Evolutionary conservation across 1,284 basidiomycete species (phyloP), one percentile per base, ranked within the genome.

Genomic region (Sporisorium exsertum): DNA sequence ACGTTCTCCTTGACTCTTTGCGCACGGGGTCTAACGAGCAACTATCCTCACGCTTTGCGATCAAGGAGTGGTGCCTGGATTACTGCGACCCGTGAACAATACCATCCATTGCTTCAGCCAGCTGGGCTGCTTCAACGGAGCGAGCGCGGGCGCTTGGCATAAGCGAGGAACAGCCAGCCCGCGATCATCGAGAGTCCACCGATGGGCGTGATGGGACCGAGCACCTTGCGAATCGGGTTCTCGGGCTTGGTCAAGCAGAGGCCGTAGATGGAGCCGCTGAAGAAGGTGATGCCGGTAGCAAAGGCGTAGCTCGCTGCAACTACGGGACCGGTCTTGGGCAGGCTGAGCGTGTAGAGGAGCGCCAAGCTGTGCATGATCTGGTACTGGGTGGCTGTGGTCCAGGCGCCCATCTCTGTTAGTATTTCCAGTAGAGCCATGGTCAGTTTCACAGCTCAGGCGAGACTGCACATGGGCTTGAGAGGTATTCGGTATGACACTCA

Each of bases 211-310:
- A 75, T 62, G 12, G 79, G 81, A 22, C 81, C 83, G 5, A 83
- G 70, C 10, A 82, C 12, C 57, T 81, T 81, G 50, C 82, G 80
- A 33, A 81, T 60, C 12, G 68, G 56, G 58, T 73, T 70, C 18
- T 77, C 80, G 24, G 76, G 64, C 53, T 77, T 72, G 37, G 82
- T 78, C 27, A 82, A 58, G 68, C 82, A 83, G 16, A 83, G 70
- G 2, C 77, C 81, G 43, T 84, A 84, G 71, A 84, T 84, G 10
- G 76, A 76, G 37, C 81, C 82, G 55, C 78, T 78, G 70, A 84
- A 84, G 61, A 83, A 71, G 51, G 80, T 76, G 60, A 84, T 84
- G 47, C 83, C 83, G 10, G 81, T 68, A 10, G 78, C 61, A 45
- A 83, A 79, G 2, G 79, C 79, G 43, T 76, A 77, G 61, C 75